Evolutionary conservation across 2,329 filamentous ascomycete genomes (phyloP).

Genomic region (Microdochium paspali): DNA sequence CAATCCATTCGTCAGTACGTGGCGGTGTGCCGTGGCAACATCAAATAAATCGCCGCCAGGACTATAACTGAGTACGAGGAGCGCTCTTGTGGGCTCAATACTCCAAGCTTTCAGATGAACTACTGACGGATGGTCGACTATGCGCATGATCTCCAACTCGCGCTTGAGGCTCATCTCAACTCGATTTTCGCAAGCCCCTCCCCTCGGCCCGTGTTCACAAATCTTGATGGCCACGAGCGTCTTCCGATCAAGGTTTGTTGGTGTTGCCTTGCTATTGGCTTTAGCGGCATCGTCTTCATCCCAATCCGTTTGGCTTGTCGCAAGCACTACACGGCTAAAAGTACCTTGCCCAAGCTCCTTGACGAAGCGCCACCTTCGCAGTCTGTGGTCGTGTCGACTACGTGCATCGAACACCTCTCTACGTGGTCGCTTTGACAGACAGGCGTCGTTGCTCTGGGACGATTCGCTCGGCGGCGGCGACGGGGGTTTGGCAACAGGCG

Average conservation of each 20-base stretch:
- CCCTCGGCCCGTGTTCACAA: slow-evolving; percentile 87
- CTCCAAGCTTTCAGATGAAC: slow-evolving; percentile 89
- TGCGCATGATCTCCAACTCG: slow-evolving; percentile 88
- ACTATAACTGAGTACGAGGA: slow-evolving; percentile 85
- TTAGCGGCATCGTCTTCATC: slow-evolving; percentile 30
- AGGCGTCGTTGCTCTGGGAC: slow-evolving; percentile 35
- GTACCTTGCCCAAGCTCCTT: slow-evolving; percentile 83
- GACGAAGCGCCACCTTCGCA: slow-evolving; percentile 69
- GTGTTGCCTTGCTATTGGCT: slow-evolving; percentile 23
- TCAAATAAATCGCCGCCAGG: slow-evolving; percentile 94
- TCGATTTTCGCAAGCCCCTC: slow-evolving; percentile 85
- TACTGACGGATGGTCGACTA: slow-evolving; percentile 78
- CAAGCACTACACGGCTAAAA: slow-evolving; percentile 89
- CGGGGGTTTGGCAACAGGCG: slow-evolving; percentile 53
- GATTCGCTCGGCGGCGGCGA: slow-evolving; percentile 78
- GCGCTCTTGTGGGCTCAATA: slow-evolving; percentile 70
- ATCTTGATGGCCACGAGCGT: slow-evolving; percentile 91
- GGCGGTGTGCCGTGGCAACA: slow-evolving; percentile 65
- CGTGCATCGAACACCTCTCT: slow-evolving; percentile 62
- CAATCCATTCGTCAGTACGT: slow-evolving; percentile 57
- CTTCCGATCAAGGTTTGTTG: slow-evolving; percentile 48
- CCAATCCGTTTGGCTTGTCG: slow-evolving; percentile 62
- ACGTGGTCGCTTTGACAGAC: slow-evolving; percentile 29
- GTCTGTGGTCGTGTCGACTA: slow-evolving; percentile 58
- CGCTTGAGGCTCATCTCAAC: slow-evolving; percentile 90